phyloP scores from a whole-genome alignment of 768 basidiomycete species.

The Russula emetica region DNA sequence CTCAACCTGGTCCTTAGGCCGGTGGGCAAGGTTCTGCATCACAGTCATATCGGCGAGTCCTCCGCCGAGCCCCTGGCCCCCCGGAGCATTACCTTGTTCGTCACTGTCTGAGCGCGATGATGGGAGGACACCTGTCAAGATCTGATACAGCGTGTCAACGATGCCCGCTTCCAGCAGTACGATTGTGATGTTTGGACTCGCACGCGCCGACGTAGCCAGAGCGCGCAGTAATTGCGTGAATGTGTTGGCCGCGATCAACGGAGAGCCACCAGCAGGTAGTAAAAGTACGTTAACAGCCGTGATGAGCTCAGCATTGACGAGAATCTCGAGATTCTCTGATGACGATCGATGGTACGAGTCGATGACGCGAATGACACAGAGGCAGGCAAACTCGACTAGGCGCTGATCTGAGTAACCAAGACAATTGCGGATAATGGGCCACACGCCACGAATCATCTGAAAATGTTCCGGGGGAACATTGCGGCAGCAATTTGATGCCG shows the following conservation, averaged over 20 bases:
- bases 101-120: slow-evolving; percentile 50
- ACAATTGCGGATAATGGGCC: slow-evolving; percentile 91
- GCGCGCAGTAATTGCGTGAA: slow-evolving; percentile 86
- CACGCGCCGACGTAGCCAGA: slow-evolving; percentile 80
- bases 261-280: slow-evolving; percentile 80
- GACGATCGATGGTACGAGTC: slow-evolving; percentile 87
- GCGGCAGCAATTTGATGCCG: slow-evolving; percentile 94
- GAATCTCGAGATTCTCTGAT: slow-evolving; percentile 78
- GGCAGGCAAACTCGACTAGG: slow-evolving; percentile 94
- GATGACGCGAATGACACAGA: slow-evolving; percentile 90
- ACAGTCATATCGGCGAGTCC: slow-evolving; percentile 95
- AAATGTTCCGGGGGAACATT: slow-evolving; percentile 88
- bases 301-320: slow-evolving; percentile 77
- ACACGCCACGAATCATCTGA: slow-evolving; percentile 80
- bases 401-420: slow-evolving; percentile 90
- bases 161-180: slow-evolving; percentile 88
- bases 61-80: slow-evolving; percentile 78
- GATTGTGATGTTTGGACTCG: slow-evolving; percentile 83
- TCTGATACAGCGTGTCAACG: slow-evolving; percentile 89
- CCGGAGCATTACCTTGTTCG: slow-evolving; percentile 56
- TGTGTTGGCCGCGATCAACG: slow-evolving; percentile 79
- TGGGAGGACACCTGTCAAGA: slow-evolving; percentile 90
- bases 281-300: slow-evolving; percentile 81
- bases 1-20: slow-evolving; percentile 96
- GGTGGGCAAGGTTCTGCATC: slow-evolving; percentile 93